Evolutionary conservation across 2,329 filamentous ascomycete genomes (phyloP), one percentile per base, ranked within the genome.

Genomic region (Talaromyces verruculosus): DNA sequence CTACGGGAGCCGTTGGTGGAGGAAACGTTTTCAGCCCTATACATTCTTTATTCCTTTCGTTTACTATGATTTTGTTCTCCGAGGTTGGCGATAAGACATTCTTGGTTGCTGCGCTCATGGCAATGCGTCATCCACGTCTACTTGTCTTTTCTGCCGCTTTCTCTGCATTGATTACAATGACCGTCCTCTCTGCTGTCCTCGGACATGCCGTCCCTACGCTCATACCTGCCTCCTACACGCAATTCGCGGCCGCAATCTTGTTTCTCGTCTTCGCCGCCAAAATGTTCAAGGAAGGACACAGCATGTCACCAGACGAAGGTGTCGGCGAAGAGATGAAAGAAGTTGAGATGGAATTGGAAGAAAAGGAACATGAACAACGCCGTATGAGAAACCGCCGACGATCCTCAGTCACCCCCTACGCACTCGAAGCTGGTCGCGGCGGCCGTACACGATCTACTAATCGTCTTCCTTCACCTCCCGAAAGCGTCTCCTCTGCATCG

Each of bases 1-100:
- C 5, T 30, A 62, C 17, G 63, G 75, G 80, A 11, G 76, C 76
- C 8, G 58, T 37, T 43, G 28, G 51, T 15, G 70, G 72, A 22
- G 71, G 70, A 25, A 72, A 72, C 8, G 78, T 93, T 47, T 92
- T 93, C 67, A 90, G 89, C 68, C 91, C 92, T 19, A 82, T 89
- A 73, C 94, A 99, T 78, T 98, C 95, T 3, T 96, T 95, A 74
- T 75, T 96, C 13, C 88, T 98, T 37, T 96, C 95, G 17, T 88
- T 97, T 67, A 94, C 93, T 66, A 99, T 98, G 95, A 99, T 99
- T 73, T 83, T 98, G 68, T 90, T 98, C 72, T 97, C 94, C 57
- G 95, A 99, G 78, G 88, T 99, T 72, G 95, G 95, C 69, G 95
- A 99, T 86, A 99, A 99, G 82, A 99, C 95, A 0, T 99, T 99